Evolutionary conservation across 2,329 filamentous ascomycete genomes (phyloP), one percentile per base, ranked within the genome.

Genomic region (Penicillium corylophilum): DNA sequence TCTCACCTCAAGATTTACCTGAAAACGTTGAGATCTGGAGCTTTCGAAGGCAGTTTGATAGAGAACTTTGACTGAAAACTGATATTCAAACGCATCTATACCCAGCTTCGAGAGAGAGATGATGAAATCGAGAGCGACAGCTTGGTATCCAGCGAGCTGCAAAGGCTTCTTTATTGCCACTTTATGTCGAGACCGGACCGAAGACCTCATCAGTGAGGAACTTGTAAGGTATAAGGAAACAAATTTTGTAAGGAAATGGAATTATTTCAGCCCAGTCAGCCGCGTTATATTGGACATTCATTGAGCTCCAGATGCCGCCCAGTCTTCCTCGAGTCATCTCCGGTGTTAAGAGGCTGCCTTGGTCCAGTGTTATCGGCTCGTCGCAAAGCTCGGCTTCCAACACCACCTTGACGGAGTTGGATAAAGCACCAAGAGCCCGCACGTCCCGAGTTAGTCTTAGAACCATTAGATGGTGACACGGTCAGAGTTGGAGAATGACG

Each of bases 391-490:
- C 55, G 18, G 68, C 64, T 44, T 69, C 64, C 26, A 80, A 50
- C 2, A 64, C 63, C 26, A 81, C 66, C 20, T 74, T 69, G 15
- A 82, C 68, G 3, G 58, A 71, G 7, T 73, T 67, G n/a, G 70
- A 73, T 28, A 77, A 68, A 5, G 77, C 81, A 35, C 81, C 81
- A 64, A 82, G 77, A 6, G 78, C 75, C 51, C 82, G 72, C n/a
- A 83, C 78, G 68, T 84, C 82, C 56, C 81, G 74, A 15, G 80
- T 69, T 4, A 83, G 67, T 24, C 81, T 77, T 10, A 83, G 36
- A 55, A 83, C 78, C 42, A 85, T 62, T 23, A 64, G 66, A 67
- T 84, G 81, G 13, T 55, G 55, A 18, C 82, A 82, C 18, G 78
- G 78, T 2, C 64, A 54, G 13, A 84, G 70, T 38, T 74, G 70